These are phyloP conservation scores for Tulasnella sp. DNA, from an alignment of 768 basidiomycete genomes.

Conservation along the genomic window DNA sequence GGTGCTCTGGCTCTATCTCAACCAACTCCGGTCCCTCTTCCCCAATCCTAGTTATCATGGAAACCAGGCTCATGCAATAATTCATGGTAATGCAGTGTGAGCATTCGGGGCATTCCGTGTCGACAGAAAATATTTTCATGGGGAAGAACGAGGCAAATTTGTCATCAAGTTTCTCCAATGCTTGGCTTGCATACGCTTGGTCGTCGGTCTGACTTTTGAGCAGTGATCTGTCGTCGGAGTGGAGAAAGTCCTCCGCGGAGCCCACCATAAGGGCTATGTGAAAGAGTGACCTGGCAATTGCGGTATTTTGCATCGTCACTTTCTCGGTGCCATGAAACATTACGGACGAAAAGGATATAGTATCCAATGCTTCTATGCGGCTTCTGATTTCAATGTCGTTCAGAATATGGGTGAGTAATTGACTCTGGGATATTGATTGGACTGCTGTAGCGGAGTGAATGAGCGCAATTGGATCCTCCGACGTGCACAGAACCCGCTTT, in stretches of 20 bases:
- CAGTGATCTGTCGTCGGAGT: not conserved
- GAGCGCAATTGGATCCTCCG: not conserved
- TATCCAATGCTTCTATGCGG: not conserved
- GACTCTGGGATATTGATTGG: not conserved
- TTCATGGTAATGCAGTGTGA: too few species aligned
- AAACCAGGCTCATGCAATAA: too few species aligned
- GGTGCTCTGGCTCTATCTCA: too few species aligned
- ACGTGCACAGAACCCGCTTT: not conserved
- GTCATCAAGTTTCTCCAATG: too few species aligned
- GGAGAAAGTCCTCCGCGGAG: not conserved
- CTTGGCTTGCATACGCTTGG: too few species aligned
- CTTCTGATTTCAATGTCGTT: not conserved
- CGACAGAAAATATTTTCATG: too few species aligned
- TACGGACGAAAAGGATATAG: too few species aligned
- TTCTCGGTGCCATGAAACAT: too few species aligned
- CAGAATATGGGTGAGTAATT: not conserved
- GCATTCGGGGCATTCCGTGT: too few species aligned
- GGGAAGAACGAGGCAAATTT: too few species aligned
- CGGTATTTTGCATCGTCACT: not conserved
- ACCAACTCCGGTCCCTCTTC: too few species aligned
- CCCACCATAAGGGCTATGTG: not conserved
- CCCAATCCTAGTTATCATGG: too few species aligned
- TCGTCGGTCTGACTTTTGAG: not conserved
- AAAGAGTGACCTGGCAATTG: not conserved
- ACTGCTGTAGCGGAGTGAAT: not conserved